Evolutionary conservation across 108 stramenopile genomes (phyloP), one percentile per base, ranked within the genome.

Genomic region (Thalassiosira profunda): DNA sequence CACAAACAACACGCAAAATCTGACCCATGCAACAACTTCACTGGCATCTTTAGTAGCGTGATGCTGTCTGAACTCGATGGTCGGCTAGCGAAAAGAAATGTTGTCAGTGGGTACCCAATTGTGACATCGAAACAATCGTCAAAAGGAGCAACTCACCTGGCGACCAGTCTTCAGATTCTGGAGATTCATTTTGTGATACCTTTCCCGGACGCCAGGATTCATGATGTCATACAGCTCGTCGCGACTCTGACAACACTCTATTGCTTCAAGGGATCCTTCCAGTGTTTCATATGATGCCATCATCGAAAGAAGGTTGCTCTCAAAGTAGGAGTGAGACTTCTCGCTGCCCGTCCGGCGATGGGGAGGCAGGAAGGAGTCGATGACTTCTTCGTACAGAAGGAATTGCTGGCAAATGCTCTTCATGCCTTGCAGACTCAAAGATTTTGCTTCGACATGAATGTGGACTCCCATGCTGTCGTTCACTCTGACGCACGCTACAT

Each of bases 11-110:
- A 67, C 25, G 35, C 80, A 85, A 48, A 87, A 84, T 0, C 80
- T 70, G 33, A 89, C 71, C 85, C 85, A 89, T 3, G 81, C 77
- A 28, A 20, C 33, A 28, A 89, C 46, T 37, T 89, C 81, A 21
- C 9, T 26, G 17, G 62, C 80, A 35, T 81, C 58, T 26, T 52
- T 64, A 18, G 82, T 77, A 7, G 81, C 67, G 31, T 82, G 82
- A 59, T 89, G 88, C 47, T 89, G 88, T 53, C 88, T 70, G 72
- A 86, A 89, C 58, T 89, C 88, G 23, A 89, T 52, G 9, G 88
- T 86, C 9, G 81, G 84, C 44, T 82, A n/a, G n/a, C n/a, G n/a
- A n/a, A n/a, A n/a, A n/a, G n/a, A n/a, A n/a, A n/a, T n/a, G n/a
- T 87, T 30, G 83, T 60, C n/a, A n/a, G n/a, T n/a, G n/a, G n/a